Conservation (phyloP, 2,329 filamentous ascomycete species). For the Ascochyta fabae region DNA sequence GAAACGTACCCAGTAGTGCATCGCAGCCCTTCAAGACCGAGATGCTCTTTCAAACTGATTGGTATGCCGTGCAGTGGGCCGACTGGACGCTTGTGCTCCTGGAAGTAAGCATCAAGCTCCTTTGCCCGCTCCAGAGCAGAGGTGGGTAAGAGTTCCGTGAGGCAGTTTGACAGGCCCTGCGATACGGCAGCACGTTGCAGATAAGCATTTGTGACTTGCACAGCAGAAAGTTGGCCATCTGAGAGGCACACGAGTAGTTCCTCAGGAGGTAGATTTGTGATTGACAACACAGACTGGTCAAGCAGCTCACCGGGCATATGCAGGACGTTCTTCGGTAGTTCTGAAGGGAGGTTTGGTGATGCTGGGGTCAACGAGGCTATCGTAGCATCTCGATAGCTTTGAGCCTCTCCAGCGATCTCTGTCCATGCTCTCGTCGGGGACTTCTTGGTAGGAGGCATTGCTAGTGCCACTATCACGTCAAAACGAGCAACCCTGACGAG, state of each 20-base stretch:
- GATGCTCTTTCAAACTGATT: constrained; percentile 60
- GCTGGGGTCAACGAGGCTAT: constrained; percentile 27
- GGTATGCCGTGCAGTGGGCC: constrained; percentile 61
- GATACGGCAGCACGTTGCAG: constrained; percentile 35
- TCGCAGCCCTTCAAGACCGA: constrained; percentile 57
- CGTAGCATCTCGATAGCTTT: constrained; percentile 34
- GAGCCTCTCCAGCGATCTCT: constrained; percentile 35
- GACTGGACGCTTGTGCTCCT: constrained; percentile 46
- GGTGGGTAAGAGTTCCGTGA: constrained; percentile 38
- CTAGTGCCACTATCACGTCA: background rate
- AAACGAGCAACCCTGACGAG: no score
- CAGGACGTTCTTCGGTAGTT: constrained; percentile 31
- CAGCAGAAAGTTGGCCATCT: constrained; percentile 30
- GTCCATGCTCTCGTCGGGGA: constrained; percentile 28
- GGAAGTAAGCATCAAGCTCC: constrained; percentile 51
- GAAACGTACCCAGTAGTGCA: constrained; percentile 58
- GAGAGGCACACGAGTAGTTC: constrained; percentile 26
- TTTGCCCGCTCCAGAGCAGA: constrained; percentile 49
- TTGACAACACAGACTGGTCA: constrained; percentile 17
- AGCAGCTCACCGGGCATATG: constrained; percentile 26
- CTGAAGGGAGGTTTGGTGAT: constrained; percentile 25
- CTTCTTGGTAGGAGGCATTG: constrained; percentile 5
- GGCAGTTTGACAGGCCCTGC: constrained; percentile 34
- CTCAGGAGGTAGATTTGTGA: constrained; percentile 31
- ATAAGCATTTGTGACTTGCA: constrained; percentile 34